Conservation (phyloP, 2,329 filamentous ascomycete genomes). For the Arachnomyces sp. region DNA sequence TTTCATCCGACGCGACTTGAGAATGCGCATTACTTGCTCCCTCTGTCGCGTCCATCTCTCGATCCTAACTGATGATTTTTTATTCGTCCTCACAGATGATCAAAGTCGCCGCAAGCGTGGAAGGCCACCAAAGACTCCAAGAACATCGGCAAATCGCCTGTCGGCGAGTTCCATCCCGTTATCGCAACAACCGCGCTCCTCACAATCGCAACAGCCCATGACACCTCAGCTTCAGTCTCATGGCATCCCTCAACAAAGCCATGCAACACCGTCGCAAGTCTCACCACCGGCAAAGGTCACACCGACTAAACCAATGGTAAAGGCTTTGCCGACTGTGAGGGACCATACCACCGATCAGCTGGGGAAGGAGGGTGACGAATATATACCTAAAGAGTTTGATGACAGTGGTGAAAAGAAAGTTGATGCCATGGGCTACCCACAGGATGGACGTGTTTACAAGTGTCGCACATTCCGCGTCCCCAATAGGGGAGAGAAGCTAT, state of each 20-base stretch:
- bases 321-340: conserved; percentile 88
- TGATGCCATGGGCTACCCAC: conserved; percentile 67
- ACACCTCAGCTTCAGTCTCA: conserved; percentile 36
- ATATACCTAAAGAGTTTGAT: conserved; percentile 86
- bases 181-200: conserved; percentile 23
- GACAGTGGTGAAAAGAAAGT: conserved; percentile 94
- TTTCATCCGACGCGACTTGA: conserved; percentile 9
- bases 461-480: conserved; percentile 92
- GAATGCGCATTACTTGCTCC: conserved; percentile 22
- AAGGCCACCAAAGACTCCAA: conserved; percentile 41
- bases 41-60: conserved; percentile 23
- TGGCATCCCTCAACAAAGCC: conserved; percentile 23
- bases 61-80: conserved; percentile 6
- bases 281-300: conserved; percentile 65
- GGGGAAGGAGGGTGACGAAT: conserved; percentile 82
- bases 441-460: conserved; percentile 77
- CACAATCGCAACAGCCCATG: conserved; percentile 27
- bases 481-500: conserved; percentile 82
- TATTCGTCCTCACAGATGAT: conserved; percentile 22
- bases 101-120: conserved; percentile 42
- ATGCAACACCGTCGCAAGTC: conserved; percentile 48
- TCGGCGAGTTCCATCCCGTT: conserved; percentile 22
- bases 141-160: conserved; percentile 25
- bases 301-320: conserved; percentile 72
- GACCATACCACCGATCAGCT: conserved; percentile 97